A percentile compares a stretch with the other conserved stretches of the same genome.
Evolutionary conservation across 495 filamentous ascomycete species (phyloP).

Genomic region (Lentithecium fluviatile): DNA sequence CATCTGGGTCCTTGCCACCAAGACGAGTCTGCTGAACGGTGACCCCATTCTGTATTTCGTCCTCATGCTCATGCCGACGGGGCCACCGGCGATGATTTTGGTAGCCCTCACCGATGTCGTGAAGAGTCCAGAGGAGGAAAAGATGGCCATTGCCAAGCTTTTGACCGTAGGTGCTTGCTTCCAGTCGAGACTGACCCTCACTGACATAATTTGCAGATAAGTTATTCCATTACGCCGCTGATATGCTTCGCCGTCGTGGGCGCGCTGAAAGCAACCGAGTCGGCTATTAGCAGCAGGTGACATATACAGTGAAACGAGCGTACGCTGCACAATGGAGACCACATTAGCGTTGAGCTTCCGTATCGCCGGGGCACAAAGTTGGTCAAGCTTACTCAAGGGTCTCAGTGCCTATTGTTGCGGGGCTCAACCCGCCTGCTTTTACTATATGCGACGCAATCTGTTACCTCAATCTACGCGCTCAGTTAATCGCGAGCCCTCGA

Average conservation of each 20-base stretch:
- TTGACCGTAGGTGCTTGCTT: too few species aligned
- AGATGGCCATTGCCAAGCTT: conserved; percentile 69
- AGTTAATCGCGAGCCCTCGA: too few species aligned
- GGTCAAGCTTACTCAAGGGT: too few species aligned
- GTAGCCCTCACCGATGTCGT: conserved; percentile 57
- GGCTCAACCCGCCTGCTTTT: too few species aligned
- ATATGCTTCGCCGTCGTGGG: conserved; percentile 56
- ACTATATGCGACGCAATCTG: too few species aligned
- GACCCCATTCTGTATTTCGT: conserved; percentile 77
- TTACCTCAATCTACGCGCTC: too few species aligned
- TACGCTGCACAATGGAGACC: too few species aligned
- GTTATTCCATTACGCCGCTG: conserved; percentile 54
- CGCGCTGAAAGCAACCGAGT: conserved; percentile 50
- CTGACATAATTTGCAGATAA: conserved; percentile 41
- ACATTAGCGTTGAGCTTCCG: too few species aligned
- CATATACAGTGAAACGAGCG: too few species aligned
- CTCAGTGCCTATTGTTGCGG: too few species aligned
- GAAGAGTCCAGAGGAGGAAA: conserved; percentile 56
- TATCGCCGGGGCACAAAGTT: too few species aligned
- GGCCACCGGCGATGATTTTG: conserved; percentile 61
- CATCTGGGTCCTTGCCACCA: conserved; percentile 61
- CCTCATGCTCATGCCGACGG: conserved; percentile 75
- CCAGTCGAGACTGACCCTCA: conserved; percentile 30
- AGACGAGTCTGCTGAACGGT: conserved; percentile 54
- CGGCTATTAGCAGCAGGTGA: neutral